Evolutionary conservation across 2,329 filamentous ascomycete genomes (phyloP), one percentile per base, ranked within the genome.

Genomic region (Diaporthe vaccinii): DNA sequence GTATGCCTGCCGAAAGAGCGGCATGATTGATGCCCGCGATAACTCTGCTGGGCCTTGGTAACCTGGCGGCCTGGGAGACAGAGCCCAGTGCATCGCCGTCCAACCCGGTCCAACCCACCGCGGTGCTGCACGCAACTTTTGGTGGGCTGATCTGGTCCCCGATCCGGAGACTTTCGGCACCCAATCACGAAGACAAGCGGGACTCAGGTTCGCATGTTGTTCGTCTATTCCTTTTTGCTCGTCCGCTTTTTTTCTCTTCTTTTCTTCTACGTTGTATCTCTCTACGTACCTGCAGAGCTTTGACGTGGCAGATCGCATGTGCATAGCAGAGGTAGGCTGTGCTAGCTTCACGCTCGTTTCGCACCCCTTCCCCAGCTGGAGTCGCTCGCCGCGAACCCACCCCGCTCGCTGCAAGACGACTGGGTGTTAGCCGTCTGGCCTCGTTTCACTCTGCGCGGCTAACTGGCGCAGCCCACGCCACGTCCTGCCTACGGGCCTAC

Each of bases 121-220:
- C 46, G 49, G 46, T 39, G 46, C 65, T 68, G 46, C 62, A 68
- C 62, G 46, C 31, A 53, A 59, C 31, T 17, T 68, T 49, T 68
- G 46, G 46, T 68, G 65, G 65, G 46, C 65, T 68, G 65, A 68
- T 68, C 46, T 68, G 65, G n/a, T 68, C 65, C 65, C 65, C 65
- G 49, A 69, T 10, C 49, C 34, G 31, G 46, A 41, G 49, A 20
- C 65, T 28, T 51, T 53, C 28, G 65, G 49, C 36, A 39, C 49
- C 65, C 65, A 69, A 69, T 69, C 65, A 41, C n/a, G 34, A 61
- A 25, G 36, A 7, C n/a, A 25, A 39, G 65, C 49, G 22, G 34
- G 49, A 9, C 20, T 28, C 41, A 8, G 8, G n/a, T 41, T 53
- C 31, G 65, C 65, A 39, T 20, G 31, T 39, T 36, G 65, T 7